Conservation (phyloP, 257 asterid genomes). For the Jacaranda mimosifolia region DNA sequence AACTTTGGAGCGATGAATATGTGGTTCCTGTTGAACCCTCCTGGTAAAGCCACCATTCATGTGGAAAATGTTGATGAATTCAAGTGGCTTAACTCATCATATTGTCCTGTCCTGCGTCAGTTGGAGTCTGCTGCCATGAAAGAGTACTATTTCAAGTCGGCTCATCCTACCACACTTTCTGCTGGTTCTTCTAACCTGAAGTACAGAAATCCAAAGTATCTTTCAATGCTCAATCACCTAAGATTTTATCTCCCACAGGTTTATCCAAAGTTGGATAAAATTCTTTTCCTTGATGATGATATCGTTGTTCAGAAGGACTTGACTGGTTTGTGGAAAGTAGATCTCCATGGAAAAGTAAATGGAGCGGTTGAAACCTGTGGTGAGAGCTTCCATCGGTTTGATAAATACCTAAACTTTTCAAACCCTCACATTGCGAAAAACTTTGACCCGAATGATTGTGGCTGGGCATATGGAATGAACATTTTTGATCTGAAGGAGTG, state of each 20-base stretch:
- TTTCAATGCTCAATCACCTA: slow-evolving; percentile 96
- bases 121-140: slow-evolving; percentile 98
- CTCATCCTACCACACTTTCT: slow-evolving; percentile 90
- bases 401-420: slow-evolving; percentile 93
- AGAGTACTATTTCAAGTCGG: slow-evolving; percentile 94
- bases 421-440: slow-evolving; percentile 89
- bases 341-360: slow-evolving; percentile 90
- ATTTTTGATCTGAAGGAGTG: slow-evolving; percentile 92
- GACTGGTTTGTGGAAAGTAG: slow-evolving; percentile 90
- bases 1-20: slow-evolving; percentile 99
- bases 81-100: slow-evolving; percentile 97
- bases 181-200: slow-evolving; percentile 95
- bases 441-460: slow-evolving; percentile 97
- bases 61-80: slow-evolving; percentile 97
- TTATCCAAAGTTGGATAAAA: slow-evolving; percentile 91
- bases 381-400: slow-evolving; percentile 95
- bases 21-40: slow-evolving; percentile 99
- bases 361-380: slow-evolving; percentile 99
- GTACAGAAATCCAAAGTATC: slow-evolving; percentile 97
- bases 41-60: slow-evolving; percentile 95
- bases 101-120: slow-evolving; percentile 91
- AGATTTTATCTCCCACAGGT: slow-evolving; percentile 97
- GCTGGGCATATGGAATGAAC: slow-evolving; percentile 99
- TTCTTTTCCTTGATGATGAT: slow-evolving; percentile 98
- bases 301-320: slow-evolving; percentile 98